Conservation (phyloP, 1,284 basidiomycete species). For the Wolfiporia cocos region DNA sequence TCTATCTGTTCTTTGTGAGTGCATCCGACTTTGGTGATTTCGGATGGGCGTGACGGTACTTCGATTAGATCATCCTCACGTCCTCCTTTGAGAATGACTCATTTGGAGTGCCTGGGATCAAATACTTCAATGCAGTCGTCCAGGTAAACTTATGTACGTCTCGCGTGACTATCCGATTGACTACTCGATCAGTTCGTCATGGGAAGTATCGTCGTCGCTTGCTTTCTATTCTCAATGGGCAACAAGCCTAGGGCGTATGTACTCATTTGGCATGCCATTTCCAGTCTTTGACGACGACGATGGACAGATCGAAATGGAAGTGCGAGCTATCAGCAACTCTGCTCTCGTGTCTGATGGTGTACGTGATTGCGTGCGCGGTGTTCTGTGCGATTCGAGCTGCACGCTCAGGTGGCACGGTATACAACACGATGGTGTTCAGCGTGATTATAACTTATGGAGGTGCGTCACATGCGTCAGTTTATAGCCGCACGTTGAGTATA, state of each 20-base stretch:
- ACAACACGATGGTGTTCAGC: constrained; percentile 80
- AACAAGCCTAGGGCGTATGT: constrained; percentile 86
- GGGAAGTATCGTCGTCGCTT: constrained; percentile 78
- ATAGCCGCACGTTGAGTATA: no score
- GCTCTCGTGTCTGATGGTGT: constrained; percentile 77
- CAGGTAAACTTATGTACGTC: constrained; percentile 42
- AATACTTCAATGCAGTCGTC: constrained; percentile 73
- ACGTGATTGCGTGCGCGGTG: constrained; percentile 73
- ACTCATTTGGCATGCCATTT: neutral
- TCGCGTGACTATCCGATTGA: neutral
- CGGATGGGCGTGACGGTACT: no score
- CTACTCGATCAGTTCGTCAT: constrained; percentile 66
- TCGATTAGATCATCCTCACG: constrained; percentile 68
- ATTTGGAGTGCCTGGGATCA: constrained; percentile 67
- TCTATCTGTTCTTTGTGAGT: constrained; percentile 93
- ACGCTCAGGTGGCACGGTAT: constrained; percentile 54
- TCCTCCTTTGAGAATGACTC: constrained; percentile 77
- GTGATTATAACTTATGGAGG: constrained; percentile 83
- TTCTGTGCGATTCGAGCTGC: constrained; percentile 71
- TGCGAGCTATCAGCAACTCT: constrained; percentile 78
- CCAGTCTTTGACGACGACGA: neutral
- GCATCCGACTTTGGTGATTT: no score
- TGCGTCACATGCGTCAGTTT: constrained; percentile 20
- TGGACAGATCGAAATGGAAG: constrained; percentile 70
- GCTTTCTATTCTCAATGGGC: constrained; percentile 95